These are phyloP conservation scores for Daedalea quercina DNA, from an alignment of 768 basidiomycete genomes.

Conservation along the genomic window DNA sequence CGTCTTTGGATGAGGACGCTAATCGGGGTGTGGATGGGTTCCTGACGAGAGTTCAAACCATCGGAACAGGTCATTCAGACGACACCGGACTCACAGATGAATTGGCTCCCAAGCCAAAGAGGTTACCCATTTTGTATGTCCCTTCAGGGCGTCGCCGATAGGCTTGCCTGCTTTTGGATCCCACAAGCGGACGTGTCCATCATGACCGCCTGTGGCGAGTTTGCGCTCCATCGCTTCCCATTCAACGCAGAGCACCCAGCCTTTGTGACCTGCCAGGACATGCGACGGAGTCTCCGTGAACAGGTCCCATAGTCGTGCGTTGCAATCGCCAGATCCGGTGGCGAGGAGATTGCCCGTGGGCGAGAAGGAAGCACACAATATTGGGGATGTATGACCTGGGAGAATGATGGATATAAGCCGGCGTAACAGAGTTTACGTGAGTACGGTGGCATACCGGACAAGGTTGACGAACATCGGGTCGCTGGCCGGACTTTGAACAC, in stretches of 20 bases:
- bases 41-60: slow-evolving; percentile 31
- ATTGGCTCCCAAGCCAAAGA: slow-evolving; percentile 95
- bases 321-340: slow-evolving; percentile 93
- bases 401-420: slow-evolving; percentile 1
- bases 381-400: slow-evolving; percentile 84
- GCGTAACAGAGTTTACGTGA: slow-evolving; percentile 7
- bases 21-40: slow-evolving; percentile 75
- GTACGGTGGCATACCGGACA: slow-evolving; percentile 53
- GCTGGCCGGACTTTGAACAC: slow-evolving; percentile 93
- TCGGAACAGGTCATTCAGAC: slow-evolving; percentile 1
- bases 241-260: slow-evolving; percentile 96
- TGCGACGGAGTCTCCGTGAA: slow-evolving; percentile 89
- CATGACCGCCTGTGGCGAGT: slow-evolving; percentile 90
- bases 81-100: slow-evolving; percentile 57
- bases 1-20: slow-evolving; percentile 94
- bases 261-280: slow-evolving; percentile 81
- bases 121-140: slow-evolving; percentile 96
- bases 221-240: slow-evolving; percentile 93
- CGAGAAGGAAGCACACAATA: slow-evolving; percentile 92
- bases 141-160: slow-evolving; percentile 82
- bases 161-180: slow-evolving; percentile 88
- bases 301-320: slow-evolving; percentile 90
- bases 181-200: slow-evolving; percentile 91
- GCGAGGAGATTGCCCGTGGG: slow-evolving; percentile 89
- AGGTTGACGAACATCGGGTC: slow-evolving; percentile 87